A percentile compares a stretch with the other conserved stretches of the same genome.
Evolutionary conservation across 768 basidiomycete species (phyloP).

Genomic region (Mycena maculata): DNA sequence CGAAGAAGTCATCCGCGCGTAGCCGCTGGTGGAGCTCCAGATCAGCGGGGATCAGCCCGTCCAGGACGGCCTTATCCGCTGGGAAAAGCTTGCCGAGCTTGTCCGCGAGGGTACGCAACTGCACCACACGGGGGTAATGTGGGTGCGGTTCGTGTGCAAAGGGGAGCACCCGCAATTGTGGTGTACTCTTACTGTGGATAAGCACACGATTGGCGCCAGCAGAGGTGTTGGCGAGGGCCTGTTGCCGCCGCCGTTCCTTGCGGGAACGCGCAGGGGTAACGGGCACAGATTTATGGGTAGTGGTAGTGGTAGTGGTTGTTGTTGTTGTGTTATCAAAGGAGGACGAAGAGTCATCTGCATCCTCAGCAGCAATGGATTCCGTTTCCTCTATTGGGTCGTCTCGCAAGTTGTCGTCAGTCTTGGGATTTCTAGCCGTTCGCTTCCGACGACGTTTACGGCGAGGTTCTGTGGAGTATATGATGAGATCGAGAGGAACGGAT

Average conservation of each 20-base stretch:
- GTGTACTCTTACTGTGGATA: conserved; percentile 34
- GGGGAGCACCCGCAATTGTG: conserved; percentile 35
- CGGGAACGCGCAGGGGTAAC: conserved; percentile 31
- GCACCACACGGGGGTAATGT: conserved; percentile 36
- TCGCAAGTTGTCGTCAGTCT: conserved; percentile 27
- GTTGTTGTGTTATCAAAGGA: conserved; percentile 38
- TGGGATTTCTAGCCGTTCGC: conserved; percentile 39
- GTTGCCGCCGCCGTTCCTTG: conserved; percentile 32
- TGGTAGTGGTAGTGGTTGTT: conserved; percentile 33
- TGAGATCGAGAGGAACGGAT: conserved; percentile 2
- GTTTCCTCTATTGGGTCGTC: conserved; percentile 29
- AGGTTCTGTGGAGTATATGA: conserved; percentile 40
- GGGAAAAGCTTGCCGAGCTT: conserved; percentile 40
- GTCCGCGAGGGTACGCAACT: conserved; percentile 35
- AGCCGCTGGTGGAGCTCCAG: conserved; percentile 29
- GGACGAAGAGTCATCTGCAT: conserved; percentile 43
- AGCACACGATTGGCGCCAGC: conserved; percentile 24
- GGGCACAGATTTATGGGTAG: conserved; percentile 34
- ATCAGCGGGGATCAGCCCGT: conserved; percentile 28
- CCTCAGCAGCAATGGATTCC: conserved; percentile 29
- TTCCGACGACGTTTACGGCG: conserved; percentile 53
- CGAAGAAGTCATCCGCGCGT: conserved; percentile 33
- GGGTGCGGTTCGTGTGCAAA: conserved; percentile 29
- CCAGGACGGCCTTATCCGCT: conserved; percentile 32
- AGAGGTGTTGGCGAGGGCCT: conserved; percentile 25